phyloP scores from a whole-genome alignment of 768 basidiomycete genomes.

The Termitomyces sp. region DNA sequence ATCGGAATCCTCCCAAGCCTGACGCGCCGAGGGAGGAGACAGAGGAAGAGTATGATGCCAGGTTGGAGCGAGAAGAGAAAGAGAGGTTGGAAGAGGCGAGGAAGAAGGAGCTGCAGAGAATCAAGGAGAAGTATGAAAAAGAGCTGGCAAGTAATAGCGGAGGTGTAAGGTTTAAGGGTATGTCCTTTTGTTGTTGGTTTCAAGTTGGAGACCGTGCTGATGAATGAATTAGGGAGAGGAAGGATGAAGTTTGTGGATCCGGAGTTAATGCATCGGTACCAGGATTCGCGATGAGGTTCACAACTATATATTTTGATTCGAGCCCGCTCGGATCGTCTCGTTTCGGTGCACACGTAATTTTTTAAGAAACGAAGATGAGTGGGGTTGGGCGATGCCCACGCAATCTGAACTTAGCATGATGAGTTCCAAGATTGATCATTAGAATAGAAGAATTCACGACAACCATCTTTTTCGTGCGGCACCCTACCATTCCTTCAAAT shows the following conservation, averaged over 20 bases:
- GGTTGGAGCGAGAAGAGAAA: conserved; percentile 62
- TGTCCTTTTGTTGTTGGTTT: conserved; percentile 3
- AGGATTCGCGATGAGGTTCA: not conserved
- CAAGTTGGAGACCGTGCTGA: not conserved
- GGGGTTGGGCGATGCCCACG: too few relatives aligned
- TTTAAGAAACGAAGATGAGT: too few relatives aligned
- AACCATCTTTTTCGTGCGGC: too few relatives aligned
- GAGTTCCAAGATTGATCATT: too few relatives aligned
- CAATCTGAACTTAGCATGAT: too few relatives aligned
- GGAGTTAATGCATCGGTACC: conserved; percentile 20
- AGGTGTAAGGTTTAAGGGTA: conserved; percentile 59
- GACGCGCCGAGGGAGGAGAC: conserved; percentile 37
- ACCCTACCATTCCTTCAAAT: too few relatives aligned
- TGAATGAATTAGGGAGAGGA: conserved; percentile 42
- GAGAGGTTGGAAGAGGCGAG: conserved; percentile 46
- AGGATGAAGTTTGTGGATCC: conserved; percentile 67
- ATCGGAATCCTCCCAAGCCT: not conserved
- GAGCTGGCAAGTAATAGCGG: conserved; percentile 32
- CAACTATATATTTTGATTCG: too few relatives aligned
- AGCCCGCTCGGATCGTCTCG: too few relatives aligned
- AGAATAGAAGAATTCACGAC: too few relatives aligned
- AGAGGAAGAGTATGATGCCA: conserved; percentile 67
- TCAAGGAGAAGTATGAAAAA: conserved; percentile 33
- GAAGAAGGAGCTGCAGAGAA: conserved; percentile 41
- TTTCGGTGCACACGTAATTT: too few relatives aligned